Evolutionary conservation across 129 eudicot species (phyloP).

Genomic region (Artemisia tridentata): DNA sequence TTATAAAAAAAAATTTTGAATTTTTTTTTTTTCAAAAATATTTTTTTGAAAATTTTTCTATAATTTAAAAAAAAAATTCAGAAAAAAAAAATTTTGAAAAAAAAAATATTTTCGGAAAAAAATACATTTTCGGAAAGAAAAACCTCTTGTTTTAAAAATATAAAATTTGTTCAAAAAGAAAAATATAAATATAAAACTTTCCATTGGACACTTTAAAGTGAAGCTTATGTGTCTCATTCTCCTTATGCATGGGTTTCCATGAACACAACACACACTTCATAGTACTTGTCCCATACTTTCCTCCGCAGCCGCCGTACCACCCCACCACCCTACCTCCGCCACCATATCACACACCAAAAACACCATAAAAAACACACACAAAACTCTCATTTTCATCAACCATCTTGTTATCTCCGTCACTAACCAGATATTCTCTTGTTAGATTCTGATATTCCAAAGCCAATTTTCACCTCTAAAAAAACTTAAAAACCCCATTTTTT

Average conservation of each 20-base stretch:
- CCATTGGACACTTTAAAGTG: not conserved
- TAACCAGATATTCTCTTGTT: constrained; percentile 10
- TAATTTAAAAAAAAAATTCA: too few species aligned
- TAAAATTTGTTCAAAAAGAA: too few species aligned
- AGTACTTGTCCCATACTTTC: constrained; percentile 22
- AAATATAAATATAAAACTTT: not conserved
- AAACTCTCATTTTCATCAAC: constrained; percentile 2
- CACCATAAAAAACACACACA: not conserved
- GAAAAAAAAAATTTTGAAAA: too few species aligned
- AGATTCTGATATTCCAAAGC: constrained; percentile 29
- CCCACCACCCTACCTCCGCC: constrained; percentile 3
- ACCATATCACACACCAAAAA: constrained; percentile 4
- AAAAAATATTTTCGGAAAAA: too few species aligned
- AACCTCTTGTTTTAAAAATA: too few species aligned
- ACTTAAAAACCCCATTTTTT: constrained; percentile 7
- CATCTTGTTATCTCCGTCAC: constrained; percentile 24
- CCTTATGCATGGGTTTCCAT: constrained; percentile 25
- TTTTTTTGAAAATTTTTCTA: too few species aligned
- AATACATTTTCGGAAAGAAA: too few species aligned
- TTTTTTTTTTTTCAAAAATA: too few species aligned
- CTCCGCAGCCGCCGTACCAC: constrained; percentile 24
- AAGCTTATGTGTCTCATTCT: constrained; percentile 22
- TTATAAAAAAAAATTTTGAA: too few species aligned
- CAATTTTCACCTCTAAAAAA: not conserved
- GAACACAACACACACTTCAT: constrained; percentile 7